Evolutionary conservation across 495 filamentous ascomycete species (phyloP).

Genomic region (Podospora comata): DNA sequence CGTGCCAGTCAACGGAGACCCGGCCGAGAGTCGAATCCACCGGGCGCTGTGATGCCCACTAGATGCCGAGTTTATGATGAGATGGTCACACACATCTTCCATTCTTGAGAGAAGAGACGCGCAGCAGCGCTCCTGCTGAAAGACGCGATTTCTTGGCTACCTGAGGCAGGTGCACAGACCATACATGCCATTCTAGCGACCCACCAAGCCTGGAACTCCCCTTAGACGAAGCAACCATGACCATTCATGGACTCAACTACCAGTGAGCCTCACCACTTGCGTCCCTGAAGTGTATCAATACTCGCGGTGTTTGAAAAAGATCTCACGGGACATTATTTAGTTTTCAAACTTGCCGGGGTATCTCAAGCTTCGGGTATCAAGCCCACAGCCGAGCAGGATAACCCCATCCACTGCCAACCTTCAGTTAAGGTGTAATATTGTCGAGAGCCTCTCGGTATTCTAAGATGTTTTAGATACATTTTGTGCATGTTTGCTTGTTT

Average conservation of each 20-base stretch:
- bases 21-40: not conserved
- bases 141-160: slow-evolving; percentile 14
- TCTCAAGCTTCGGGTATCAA: no score
- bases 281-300: no score
- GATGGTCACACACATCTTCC: not conserved
- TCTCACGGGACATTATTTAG: not conserved
- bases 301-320: not conserved
- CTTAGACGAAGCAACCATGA: not conserved
- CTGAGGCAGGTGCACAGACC: slow-evolving; percentile 1
- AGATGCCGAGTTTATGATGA: no score
- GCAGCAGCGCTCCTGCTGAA: slow-evolving; percentile 1
- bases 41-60: not conserved
- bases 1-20: not conserved
- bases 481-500: no score
- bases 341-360: not conserved
- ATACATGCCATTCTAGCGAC: slow-evolving; percentile 1
- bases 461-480: no score
- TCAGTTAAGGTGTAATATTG: no score
- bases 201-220: not conserved
- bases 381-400: no score
- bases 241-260: not conserved
- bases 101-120: slow-evolving; percentile 3
- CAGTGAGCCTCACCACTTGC: no score
- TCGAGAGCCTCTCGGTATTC: no score
- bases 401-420: no score